These are phyloP conservation scores for Rhexocercosporidium sp. DNA, from an alignment of 2,329 filamentous ascomycete species.

Conservation along the genomic window DNA sequence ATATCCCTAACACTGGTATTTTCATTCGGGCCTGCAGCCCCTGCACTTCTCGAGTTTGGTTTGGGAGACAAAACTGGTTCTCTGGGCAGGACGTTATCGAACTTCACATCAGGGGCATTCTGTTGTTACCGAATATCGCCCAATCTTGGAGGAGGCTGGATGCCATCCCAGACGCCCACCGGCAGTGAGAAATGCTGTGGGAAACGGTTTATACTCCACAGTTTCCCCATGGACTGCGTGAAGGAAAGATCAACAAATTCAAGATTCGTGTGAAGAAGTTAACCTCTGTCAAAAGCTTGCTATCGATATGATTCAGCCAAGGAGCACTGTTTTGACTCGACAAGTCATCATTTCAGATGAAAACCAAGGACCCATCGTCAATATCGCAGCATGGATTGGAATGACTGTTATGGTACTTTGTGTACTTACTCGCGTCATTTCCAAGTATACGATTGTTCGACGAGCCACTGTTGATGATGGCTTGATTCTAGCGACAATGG, in stretches of 20 bases:
- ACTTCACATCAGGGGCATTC: background rate
- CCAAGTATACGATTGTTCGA: conserved; percentile 29
- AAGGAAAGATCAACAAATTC: background rate
- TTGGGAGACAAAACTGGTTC: background rate
- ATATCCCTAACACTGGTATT: background rate
- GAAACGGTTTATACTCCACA: background rate
- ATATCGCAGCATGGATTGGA: conserved; percentile 46
- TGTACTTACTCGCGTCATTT: conserved; percentile 44
- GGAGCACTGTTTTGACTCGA: conserved; percentile 5
- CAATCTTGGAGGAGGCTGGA: conserved; percentile 7
- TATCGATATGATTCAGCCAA: background rate
- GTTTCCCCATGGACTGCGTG: background rate
- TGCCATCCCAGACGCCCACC: background rate
- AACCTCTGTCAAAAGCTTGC: background rate
- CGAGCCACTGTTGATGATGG: conserved; percentile 25
- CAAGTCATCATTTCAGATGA: conserved; percentile 44
- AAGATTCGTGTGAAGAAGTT: background rate
- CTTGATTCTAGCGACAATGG: conserved; percentile 27
- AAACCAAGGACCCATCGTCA: conserved; percentile 47
- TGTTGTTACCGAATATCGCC: background rate
- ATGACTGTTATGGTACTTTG: conserved; percentile 44
- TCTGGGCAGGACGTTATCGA: background rate
- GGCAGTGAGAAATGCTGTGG: background rate
- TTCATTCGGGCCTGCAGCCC: background rate
- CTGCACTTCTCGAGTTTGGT: background rate